These are phyloP conservation scores for Russula emetica DNA, from an alignment of 768 basidiomycete species.

Conservation along the genomic window DNA sequence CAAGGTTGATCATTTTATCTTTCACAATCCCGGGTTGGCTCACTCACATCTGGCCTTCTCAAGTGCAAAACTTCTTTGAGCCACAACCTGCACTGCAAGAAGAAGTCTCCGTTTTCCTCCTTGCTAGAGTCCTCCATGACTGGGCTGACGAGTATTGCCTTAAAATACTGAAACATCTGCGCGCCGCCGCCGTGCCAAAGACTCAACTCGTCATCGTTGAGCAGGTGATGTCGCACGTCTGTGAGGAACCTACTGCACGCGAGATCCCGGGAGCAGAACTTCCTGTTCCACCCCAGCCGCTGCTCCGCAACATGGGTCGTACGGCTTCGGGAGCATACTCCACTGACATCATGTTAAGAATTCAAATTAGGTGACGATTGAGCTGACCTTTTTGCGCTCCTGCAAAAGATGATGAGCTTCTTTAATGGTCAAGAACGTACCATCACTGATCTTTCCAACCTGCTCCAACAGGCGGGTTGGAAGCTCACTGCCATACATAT, in stretches of 20 bases:
- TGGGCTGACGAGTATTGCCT: slow-evolving; percentile 36
- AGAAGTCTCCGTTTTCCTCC: slow-evolving; percentile 32
- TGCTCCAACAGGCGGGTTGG: no score
- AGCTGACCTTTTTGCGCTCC: not conserved
- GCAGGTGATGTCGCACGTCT: slow-evolving; percentile 28
- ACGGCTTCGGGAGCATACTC: slow-evolving; percentile 22
- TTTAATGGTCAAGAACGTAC: no score
- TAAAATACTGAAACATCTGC: slow-evolving; percentile 31
- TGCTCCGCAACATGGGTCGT: slow-evolving; percentile 30
- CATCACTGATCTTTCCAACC: no score
- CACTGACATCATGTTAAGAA: slow-evolving; percentile 26
- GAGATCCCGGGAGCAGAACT: slow-evolving; percentile 25
- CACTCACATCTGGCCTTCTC: not conserved
- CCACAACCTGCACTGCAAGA: slow-evolving; percentile 31
- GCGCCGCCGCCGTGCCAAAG: slow-evolving; percentile 28
- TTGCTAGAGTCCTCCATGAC: slow-evolving; percentile 34
- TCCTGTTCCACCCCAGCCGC: slow-evolving; percentile 27
- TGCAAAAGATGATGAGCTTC: no score
- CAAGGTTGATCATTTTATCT: slow-evolving; percentile 24
- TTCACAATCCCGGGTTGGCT: not conserved
- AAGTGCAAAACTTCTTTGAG: slow-evolving; percentile 31
- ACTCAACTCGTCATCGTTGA: slow-evolving; percentile 33
- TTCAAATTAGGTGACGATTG: no score
- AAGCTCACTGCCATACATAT: no score
- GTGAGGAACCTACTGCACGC: slow-evolving; percentile 21